Conservation (phyloP, 345 rosid genomes). For the Rhodamnia rubescens region DNA sequence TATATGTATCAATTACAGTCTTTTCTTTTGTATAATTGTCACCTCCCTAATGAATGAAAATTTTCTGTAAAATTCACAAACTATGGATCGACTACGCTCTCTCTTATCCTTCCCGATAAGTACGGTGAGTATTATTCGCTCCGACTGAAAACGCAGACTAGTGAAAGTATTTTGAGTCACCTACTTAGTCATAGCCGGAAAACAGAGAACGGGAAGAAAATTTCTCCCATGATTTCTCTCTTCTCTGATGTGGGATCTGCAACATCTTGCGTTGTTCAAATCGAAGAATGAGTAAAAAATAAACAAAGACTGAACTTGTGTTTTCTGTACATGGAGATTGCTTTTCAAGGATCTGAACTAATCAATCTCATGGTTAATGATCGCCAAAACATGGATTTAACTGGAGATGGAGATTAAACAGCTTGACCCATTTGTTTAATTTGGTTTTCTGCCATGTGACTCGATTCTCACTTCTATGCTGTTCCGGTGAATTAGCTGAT, state of each 20-base stretch:
- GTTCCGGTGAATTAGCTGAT: constrained; percentile 37
- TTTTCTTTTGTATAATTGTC: neutral
- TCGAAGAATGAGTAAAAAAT: neutral
- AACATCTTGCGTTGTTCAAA: neutral
- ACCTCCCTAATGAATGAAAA: neutral
- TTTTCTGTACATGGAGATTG: neutral
- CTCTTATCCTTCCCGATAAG: constrained; percentile 43
- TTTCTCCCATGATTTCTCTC: neutral
- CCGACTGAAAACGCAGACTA: neutral
- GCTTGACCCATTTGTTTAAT: neutral
- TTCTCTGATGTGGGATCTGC: neutral
- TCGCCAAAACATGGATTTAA: neutral
- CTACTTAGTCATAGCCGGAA: neutral
- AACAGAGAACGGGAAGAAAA: neutral
- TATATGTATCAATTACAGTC: neutral
- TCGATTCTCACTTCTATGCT: neutral
- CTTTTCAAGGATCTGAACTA: neutral
- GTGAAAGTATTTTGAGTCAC: neutral
- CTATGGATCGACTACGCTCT: constrained; percentile 57
- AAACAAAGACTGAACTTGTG: neutral
- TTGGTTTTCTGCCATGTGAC: neutral
- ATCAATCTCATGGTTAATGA: neutral
- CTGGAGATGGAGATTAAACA: neutral
- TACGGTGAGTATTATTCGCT: constrained; percentile 13
- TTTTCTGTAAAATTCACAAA: constrained; percentile 36